Conservation (phyloP, 345 rosid genomes). For the Physaria fendleri region DNA sequence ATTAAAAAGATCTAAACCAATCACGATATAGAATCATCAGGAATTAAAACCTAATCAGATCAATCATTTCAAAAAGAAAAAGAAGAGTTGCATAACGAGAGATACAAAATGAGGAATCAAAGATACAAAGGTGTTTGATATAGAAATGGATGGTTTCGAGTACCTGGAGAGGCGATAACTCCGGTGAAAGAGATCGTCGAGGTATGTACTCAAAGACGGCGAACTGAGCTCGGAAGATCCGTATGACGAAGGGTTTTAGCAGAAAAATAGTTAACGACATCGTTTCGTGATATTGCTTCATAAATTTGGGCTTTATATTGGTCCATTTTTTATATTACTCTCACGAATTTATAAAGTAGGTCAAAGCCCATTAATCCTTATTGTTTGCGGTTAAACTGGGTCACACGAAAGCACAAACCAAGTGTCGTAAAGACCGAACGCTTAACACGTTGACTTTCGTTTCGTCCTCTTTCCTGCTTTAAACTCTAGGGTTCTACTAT, state of each 20-base stretch:
- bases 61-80: background rate
- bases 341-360: too few species aligned
- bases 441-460: too few species aligned
- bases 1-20: background rate
- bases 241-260: constrained; percentile 8
- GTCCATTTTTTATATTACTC: too few species aligned
- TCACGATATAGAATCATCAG: background rate
- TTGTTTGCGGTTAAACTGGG: too few species aligned
- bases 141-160: background rate
- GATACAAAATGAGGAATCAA: background rate
- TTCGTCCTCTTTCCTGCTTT: background rate
- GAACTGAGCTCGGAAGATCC: constrained; percentile 13
- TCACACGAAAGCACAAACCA: too few species aligned
- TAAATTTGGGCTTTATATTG: background rate
- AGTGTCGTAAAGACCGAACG: too few species aligned
- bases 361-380: too few species aligned
- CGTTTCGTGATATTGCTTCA: background rate
- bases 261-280: background rate
- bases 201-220: constrained; percentile 12
- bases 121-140: background rate
- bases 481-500: constrained; percentile 14
- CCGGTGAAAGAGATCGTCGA: constrained; percentile 11
- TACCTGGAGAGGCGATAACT: background rate
- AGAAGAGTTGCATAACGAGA: background rate
- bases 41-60: background rate